Evolutionary conservation across 352 stramenopile species (phyloP).

Genomic region (Phytophthora fragariae): DNA sequence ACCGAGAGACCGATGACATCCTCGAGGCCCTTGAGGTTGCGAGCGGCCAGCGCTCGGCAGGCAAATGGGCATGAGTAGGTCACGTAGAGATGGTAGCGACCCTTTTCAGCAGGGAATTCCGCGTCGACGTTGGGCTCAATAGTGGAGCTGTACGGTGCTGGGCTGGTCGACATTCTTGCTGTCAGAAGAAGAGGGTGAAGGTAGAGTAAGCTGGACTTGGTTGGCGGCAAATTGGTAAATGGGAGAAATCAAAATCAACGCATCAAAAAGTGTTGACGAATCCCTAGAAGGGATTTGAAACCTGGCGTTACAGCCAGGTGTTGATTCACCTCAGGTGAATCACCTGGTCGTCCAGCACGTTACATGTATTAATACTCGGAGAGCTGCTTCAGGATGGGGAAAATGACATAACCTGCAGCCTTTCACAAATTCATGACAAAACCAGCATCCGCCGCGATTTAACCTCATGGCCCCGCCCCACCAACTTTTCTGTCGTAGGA

Average conservation of each 20-base stretch:
- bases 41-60: not conserved
- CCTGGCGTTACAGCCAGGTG: not conserved
- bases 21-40: not conserved
- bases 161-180: not conserved
- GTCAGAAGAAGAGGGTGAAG: not conserved
- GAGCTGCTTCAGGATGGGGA: no score
- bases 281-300: not conserved
- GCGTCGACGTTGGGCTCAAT: not conserved
- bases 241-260: not conserved
- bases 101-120: not conserved
- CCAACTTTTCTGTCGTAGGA: no score
- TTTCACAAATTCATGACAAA: no score
- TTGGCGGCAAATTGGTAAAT: not conserved
- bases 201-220: not conserved
- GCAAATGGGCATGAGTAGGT: not conserved
- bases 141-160: not conserved
- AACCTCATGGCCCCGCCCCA: no score
- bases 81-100: not conserved
- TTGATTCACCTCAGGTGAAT: no score
- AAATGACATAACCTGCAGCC: no score
- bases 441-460: no score
- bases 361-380: no score
- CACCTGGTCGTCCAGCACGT: no score
- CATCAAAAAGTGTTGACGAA: not conserved
- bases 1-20: conserved; percentile 2